These are phyloP conservation scores for Bimuria novae-zelandiae DNA, from an alignment of 2,329 filamentous ascomycete genomes.

Conservation along the genomic window DNA sequence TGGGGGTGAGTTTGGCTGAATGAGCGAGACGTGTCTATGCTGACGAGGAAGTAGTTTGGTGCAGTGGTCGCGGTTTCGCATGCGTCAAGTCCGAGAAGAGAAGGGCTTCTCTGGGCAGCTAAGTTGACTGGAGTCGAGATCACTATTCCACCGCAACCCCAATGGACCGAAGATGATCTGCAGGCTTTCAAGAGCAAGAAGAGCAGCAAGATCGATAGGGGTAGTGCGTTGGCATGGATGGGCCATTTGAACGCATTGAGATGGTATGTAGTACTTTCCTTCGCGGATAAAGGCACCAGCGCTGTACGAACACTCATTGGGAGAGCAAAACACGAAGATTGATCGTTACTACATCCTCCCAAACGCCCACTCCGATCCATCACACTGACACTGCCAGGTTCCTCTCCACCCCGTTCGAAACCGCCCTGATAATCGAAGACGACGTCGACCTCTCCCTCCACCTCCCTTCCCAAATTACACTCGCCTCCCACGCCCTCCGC, in stretches of 20 bases:
- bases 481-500: slow-evolving; percentile 5
- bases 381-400: slow-evolving; percentile 30
- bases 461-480: slow-evolving; percentile 25
- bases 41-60: slow-evolving; percentile 40
- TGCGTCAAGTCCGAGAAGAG: slow-evolving; percentile 38
- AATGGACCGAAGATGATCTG: slow-evolving; percentile 45
- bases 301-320: no score
- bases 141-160: slow-evolving; percentile 44
- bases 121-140: slow-evolving; percentile 47
- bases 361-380: no score
- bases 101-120: slow-evolving; percentile 43
- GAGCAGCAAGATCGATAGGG: slow-evolving; percentile 37
- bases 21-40: neutral
- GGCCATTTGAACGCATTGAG: slow-evolving; percentile 46
- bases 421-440: slow-evolving; percentile 47
- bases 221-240: slow-evolving; percentile 48
- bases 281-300: no score
- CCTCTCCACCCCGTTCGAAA: slow-evolving; percentile 34
- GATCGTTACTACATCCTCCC: neutral
- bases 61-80: slow-evolving; percentile 47
- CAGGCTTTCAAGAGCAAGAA: slow-evolving; percentile 28
- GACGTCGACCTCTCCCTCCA: slow-evolving; percentile 49
- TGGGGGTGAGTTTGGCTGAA: neutral
- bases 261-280: slow-evolving; percentile 24
- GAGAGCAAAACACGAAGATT: no score